phyloP scores from a whole-genome alignment of 352 stramenopile genomes.

The Plasmopara muralis region DNA sequence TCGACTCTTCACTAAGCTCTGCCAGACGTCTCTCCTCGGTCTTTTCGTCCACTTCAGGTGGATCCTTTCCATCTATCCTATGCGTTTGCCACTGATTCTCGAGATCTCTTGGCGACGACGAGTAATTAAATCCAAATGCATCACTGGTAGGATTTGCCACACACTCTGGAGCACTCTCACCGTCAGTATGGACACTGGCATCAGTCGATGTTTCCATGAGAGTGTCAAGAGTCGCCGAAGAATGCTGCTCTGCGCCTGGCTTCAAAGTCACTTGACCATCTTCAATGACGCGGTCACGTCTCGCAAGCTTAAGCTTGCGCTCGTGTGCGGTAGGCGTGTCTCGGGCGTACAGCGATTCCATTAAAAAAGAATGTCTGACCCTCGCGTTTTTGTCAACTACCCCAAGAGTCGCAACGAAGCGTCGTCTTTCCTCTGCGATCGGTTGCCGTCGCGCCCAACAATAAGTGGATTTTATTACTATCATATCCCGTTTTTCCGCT shows the following conservation, averaged over 20 bases:
- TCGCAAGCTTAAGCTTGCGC: constrained; percentile 12
- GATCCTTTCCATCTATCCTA: constrained; percentile 8
- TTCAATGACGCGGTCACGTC: constrained; percentile 7
- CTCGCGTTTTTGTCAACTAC: constrained; percentile 12
- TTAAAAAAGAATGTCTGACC: constrained; percentile 5
- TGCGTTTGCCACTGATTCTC: constrained; percentile 12
- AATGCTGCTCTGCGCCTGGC: constrained; percentile 4
- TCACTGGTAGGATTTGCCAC: constrained; percentile 11
- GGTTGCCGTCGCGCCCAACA: constrained; percentile 1
- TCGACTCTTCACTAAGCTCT: constrained; percentile 12
- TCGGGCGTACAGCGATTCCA: constrained; percentile 32
- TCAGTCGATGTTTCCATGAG: constrained; percentile 10
- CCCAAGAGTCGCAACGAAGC: constrained; percentile 15
- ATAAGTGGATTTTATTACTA: neutral
- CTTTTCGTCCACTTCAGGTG: constrained; percentile 4
- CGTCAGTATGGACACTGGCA: constrained; percentile 1
- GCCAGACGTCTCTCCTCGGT: constrained; percentile 21
- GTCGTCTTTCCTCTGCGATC: constrained; percentile 10
- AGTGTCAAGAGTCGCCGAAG: constrained; percentile 6
- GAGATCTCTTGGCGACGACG: constrained; percentile 11
- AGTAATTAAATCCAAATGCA: constrained; percentile 25
- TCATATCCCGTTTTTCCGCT: constrained; percentile 1
- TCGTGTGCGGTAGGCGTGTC: constrained; percentile 24
- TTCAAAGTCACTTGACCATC: constrained; percentile 10
- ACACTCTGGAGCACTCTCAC: neutral